A percentile compares a stretch with the other conserved stretches of the same genome.
These are phyloP conservation scores for Ilyonectria robusta DNA, from an alignment of 2,329 filamentous ascomycete genomes.

Conservation along the genomic window DNA sequence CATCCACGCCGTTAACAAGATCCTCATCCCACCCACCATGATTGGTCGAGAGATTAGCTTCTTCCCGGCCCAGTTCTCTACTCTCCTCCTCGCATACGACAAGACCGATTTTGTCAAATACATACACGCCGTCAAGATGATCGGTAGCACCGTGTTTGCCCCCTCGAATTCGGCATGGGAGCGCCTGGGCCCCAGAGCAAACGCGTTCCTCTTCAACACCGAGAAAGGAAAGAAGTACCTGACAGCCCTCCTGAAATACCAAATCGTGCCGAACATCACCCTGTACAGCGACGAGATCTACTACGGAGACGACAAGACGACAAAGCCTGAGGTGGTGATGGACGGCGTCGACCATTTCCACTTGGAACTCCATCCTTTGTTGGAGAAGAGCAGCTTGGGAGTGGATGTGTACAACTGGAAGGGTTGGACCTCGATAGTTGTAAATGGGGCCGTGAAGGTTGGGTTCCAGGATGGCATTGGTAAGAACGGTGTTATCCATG, in stretches of 20 bases:
- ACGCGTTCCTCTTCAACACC: conserved; percentile 88
- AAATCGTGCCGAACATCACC: conserved; percentile 80
- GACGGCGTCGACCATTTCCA: conserved; percentile 57
- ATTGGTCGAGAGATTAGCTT: conserved; percentile 69
- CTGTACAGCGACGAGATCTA: conserved; percentile 90
- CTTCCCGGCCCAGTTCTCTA: conserved; percentile 83
- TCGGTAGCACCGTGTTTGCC: conserved; percentile 84
- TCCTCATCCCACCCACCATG: conserved; percentile 83
- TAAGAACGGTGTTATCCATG: conserved; percentile 86
- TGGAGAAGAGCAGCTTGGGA: conserved; percentile 73
- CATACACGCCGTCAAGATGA: conserved; percentile 66
- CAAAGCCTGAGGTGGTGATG: conserved; percentile 48
- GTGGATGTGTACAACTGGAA: conserved; percentile 80
- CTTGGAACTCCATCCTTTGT: conserved; percentile 80
- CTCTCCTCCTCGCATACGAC: conserved; percentile 79
- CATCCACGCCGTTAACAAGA: conserved; percentile 81
- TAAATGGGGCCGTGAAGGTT: conserved; percentile 81
- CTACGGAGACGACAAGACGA: conserved; percentile 49
- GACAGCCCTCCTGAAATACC: conserved; percentile 83
- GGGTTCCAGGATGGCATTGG: conserved; percentile 79
- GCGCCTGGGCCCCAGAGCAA: conserved; percentile 79
- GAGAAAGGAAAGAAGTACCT: conserved; percentile 81
- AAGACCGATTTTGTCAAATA: conserved; percentile 80
- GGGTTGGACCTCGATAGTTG: conserved; percentile 78
- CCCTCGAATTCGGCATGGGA: conserved; percentile 87